Evolutionary conservation across 306 rosid genomes (phyloP).

Genomic region (Dalbergia cultrata): DNA sequence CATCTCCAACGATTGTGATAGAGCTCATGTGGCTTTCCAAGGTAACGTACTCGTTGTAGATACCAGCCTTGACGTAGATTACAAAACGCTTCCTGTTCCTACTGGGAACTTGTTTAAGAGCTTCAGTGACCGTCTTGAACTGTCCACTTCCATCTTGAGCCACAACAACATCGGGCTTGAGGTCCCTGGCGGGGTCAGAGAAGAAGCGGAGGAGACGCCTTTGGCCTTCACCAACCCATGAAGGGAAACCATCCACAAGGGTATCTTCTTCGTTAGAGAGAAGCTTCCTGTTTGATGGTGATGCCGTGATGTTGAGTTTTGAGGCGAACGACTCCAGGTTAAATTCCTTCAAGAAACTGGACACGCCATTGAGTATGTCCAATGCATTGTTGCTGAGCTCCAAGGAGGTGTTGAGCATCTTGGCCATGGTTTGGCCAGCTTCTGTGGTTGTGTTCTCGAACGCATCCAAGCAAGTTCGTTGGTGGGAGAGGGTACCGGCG

Average conservation of each 20-base stretch:
- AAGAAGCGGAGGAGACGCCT: conserved; percentile 43
- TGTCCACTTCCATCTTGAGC: conserved; percentile 78
- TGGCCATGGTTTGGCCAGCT: conserved; percentile 60
- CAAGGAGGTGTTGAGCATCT: conserved; percentile 53
- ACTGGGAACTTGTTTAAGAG: conserved; percentile 58
- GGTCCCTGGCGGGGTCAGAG: background rate
- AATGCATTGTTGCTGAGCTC: conserved; percentile 76
- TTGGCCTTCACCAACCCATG: conserved; percentile 50
- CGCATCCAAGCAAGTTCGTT: conserved; percentile 78
- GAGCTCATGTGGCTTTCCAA: conserved; percentile 47
- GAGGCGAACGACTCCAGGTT: background rate
- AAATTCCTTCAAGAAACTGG: conserved; percentile 33
- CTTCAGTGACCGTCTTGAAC: conserved; percentile 65
- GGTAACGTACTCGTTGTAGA: conserved; percentile 59
- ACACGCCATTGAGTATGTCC: conserved; percentile 61
- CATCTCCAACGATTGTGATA: conserved; percentile 79
- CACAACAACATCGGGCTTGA: conserved; percentile 65
- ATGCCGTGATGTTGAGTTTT: background rate
- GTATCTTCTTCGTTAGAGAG: background rate
- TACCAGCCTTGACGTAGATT: conserved; percentile 75
- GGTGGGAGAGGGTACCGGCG: conserved; percentile 69
- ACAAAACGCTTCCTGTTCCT: conserved; percentile 63
- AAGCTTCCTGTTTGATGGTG: conserved; percentile 42
- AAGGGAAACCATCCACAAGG: conserved; percentile 44
- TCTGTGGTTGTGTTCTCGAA: conserved; percentile 68